Evolutionary conservation across 2,329 filamentous ascomycete genomes (phyloP), one percentile per base, ranked within the genome.

Genomic region (Xylaria sp.): DNA sequence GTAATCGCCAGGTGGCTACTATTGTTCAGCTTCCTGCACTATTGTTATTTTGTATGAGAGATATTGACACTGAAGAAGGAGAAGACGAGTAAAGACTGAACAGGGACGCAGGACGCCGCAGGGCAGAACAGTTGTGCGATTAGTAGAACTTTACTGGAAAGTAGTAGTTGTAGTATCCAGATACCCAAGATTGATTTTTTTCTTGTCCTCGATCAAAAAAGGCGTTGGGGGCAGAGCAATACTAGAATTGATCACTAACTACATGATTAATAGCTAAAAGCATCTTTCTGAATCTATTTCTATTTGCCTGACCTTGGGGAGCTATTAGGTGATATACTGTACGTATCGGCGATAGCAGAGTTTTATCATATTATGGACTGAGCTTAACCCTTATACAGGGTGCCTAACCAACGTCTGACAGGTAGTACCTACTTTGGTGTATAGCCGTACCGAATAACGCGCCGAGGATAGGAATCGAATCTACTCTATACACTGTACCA

Each of bases 181-280:
- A 70, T 70, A 70, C 69, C 69, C 47, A 56, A 33, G 47, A 52
- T 54, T 50, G 56, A 55, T 57, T 57, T 19, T 31, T 31, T 31
- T 9, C 9, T 5, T 31, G 9, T n/a, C n/a, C n/a, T n/a, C 28
- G 28, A 31, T 31, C 28, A 31, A 17, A 60, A 35, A 57, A 57
- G 46, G 56, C 52, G 60, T 55, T 63, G 7, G 55, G 55, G 25
- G 51, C 46, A 3, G 19, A 17, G 47, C 19, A 31, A 28, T 28
- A 21, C 17, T 49, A 37, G 31, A 61, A 28, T 49, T 28, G 40
- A 56, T 42, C 53, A 21, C 40, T 49, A 25, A 58, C 33, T 37
- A 45, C 17, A 9, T 23, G 21, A 15, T 21, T 15, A 6, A 35
- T n/a, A n/a, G n/a, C n/a, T n/a, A n/a, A n/a, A n/a, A n/a, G n/a